Conservation (phyloP, 1,284 basidiomycete species). For the Tilletia walkeri region DNA sequence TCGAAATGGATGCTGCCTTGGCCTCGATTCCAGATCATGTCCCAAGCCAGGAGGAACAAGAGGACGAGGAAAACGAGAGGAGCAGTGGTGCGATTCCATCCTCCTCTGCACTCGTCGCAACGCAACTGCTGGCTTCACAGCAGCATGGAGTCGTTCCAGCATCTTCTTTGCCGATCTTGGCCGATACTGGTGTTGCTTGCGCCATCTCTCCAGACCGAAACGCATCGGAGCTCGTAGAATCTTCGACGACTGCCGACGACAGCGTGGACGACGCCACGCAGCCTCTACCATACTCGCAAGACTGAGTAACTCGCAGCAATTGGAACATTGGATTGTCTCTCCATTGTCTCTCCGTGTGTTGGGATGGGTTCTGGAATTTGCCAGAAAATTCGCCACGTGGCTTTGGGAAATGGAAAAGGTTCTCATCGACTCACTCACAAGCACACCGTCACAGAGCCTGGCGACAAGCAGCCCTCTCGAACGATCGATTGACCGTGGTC, state of each 20-base stretch:
- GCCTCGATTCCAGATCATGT: background rate
- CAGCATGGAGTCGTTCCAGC: background rate
- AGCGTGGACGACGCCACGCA: background rate
- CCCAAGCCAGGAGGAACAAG: background rate
- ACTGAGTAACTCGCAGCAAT: too few species aligned
- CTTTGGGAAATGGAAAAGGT: too few species aligned
- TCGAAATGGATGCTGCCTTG: slow-evolving; percentile 16
- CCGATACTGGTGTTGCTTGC: background rate
- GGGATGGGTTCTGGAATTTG: too few species aligned
- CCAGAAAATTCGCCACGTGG: too few species aligned
- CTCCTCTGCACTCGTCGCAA: background rate
- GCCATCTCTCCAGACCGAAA: too few species aligned
- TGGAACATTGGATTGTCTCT: too few species aligned
- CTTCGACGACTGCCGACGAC: background rate
- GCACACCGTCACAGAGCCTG: background rate
- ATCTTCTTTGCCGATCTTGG: slow-evolving; percentile 11
- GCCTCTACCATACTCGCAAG: background rate
- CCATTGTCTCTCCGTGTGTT: too few species aligned
- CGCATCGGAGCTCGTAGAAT: background rate
- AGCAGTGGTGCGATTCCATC: background rate
- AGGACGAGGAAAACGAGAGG: background rate
- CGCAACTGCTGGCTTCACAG: background rate
- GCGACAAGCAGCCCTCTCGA: too few species aligned
- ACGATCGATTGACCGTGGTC: too few species aligned
- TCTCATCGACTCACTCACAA: background rate